A percentile compares a stretch with the other conserved stretches of the same genome.
Evolutionary conservation across 106 monocot genomes (phyloP).

Genomic region (Dendrobium officinale): DNA sequence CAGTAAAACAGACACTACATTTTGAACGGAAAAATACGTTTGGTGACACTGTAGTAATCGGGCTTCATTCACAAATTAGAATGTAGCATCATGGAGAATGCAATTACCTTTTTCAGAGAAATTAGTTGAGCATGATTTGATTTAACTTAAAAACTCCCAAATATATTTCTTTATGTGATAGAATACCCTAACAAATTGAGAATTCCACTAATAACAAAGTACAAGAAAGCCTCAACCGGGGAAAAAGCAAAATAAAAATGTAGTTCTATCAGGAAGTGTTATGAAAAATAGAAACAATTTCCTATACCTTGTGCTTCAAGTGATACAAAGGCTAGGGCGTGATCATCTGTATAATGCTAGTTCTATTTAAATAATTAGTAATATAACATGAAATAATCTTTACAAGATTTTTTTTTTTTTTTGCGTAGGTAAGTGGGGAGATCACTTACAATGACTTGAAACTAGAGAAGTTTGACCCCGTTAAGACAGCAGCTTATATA

Average conservation of each 20-base stretch:
- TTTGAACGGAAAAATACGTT: no score
- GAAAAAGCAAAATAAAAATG: background rate
- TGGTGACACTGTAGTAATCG: no score
- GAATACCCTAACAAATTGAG: no score
- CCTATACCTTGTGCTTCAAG: background rate
- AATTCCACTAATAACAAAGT: background rate
- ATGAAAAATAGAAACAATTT: background rate
- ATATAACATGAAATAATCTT: background rate
- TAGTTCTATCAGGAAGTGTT: background rate
- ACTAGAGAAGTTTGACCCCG: constrained; percentile 18
- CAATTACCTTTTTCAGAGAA: no score
- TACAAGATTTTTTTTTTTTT: background rate
- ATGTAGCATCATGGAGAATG: no score
- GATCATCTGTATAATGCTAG: background rate
- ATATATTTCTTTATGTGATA: no score
- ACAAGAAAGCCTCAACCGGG: no score
- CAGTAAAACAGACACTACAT: no score
- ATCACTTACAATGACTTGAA: constrained; percentile 18
- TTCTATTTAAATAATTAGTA: background rate
- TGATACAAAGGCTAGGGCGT: background rate
- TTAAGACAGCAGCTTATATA: constrained; percentile 21
- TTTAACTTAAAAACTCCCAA: no score
- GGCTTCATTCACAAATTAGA: no score
- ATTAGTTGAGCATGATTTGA: no score
- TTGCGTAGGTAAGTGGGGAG: constrained; percentile 9